A percentile compares a stretch with the other conserved stretches of the same genome.
Conservation (phyloP, 2,329 filamentous ascomycete species). For the Fusarium marasasianum region DNA sequence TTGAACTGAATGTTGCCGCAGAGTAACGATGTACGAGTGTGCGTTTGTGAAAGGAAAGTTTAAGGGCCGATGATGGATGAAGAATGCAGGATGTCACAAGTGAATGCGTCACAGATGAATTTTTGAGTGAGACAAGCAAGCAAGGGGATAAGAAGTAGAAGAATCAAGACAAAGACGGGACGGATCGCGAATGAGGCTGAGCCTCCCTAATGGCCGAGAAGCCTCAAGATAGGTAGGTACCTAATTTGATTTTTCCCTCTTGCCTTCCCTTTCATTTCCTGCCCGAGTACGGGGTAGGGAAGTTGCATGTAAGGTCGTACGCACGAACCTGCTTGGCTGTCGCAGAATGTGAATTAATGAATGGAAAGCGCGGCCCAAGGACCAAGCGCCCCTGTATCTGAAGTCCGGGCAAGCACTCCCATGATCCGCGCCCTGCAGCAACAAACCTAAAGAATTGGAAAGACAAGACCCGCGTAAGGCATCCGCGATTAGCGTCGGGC, state of each 20-base stretch:
- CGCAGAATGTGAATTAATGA: constrained; percentile 33
- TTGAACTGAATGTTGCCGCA: not conserved
- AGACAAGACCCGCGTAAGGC: constrained; percentile 5
- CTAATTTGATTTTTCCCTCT: not conserved
- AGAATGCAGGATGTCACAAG: not conserved
- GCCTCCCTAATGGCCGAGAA: not conserved
- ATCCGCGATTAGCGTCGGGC: constrained; percentile 24
- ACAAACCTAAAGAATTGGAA: not conserved
- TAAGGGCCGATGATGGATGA: not conserved
- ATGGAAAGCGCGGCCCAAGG: constrained; percentile 37
- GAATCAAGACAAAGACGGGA: constrained; percentile 11
- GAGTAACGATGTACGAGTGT: not conserved
- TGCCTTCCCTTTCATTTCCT: constrained; percentile 19
- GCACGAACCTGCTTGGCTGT: constrained; percentile 32
- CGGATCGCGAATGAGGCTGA: constrained; percentile 34
- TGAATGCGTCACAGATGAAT: constrained; percentile 11
- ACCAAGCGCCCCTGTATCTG: constrained; percentile 22
- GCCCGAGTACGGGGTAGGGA: constrained; percentile 23
- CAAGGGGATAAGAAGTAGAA: not conserved
- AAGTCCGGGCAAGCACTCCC: constrained; percentile 23
- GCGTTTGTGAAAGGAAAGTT: not conserved
- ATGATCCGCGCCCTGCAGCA: constrained; percentile 26
- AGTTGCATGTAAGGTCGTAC: constrained; percentile 28
- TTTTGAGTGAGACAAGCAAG: not conserved
- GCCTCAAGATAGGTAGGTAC: not conserved